These are phyloP conservation scores for Jatropha podagrica DNA, from an alignment of 441 rosid species.

Conservation along the genomic window DNA sequence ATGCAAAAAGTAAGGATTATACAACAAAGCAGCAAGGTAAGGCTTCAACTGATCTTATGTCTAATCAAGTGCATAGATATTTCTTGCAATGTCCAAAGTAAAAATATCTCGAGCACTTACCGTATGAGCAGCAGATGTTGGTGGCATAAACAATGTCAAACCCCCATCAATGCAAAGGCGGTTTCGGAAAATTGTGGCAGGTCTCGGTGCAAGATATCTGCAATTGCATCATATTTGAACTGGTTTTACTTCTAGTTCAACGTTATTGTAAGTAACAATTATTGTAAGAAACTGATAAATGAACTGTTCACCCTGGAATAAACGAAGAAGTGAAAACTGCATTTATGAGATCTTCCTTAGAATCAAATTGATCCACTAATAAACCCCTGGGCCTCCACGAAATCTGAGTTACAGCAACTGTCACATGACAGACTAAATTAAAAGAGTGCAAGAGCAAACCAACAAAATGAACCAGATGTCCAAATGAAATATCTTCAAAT, in stretches of 20 bases:
- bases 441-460: not conserved
- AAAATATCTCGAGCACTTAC: slow-evolving; percentile 40
- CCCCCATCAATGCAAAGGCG: slow-evolving; percentile 93
- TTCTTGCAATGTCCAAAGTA: not conserved
- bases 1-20: not conserved
- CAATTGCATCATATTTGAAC: slow-evolving; percentile 14
- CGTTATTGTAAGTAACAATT: slow-evolving; percentile 4
- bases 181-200: slow-evolving; percentile 83
- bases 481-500: not conserved
- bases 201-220: slow-evolving; percentile 94
- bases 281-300: slow-evolving; percentile 12
- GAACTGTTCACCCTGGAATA: slow-evolving; percentile 68
- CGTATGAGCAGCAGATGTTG: slow-evolving; percentile 87
- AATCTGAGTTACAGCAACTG: slow-evolving; percentile 94
- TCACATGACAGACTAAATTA: slow-evolving; percentile 24
- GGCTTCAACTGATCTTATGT: not conserved
- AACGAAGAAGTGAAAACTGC: slow-evolving; percentile 86
- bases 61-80: not conserved
- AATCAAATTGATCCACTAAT: slow-evolving; percentile 89
- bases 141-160: slow-evolving; percentile 91
- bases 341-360: slow-evolving; percentile 77
- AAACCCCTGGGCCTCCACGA: slow-evolving; percentile 86
- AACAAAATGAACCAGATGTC: not conserved
- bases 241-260: slow-evolving; percentile 20
- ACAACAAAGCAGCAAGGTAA: not conserved